Conservation (phyloP, 2,329 filamentous ascomycete species). For the Exophiala phaeomuriformis region DNA sequence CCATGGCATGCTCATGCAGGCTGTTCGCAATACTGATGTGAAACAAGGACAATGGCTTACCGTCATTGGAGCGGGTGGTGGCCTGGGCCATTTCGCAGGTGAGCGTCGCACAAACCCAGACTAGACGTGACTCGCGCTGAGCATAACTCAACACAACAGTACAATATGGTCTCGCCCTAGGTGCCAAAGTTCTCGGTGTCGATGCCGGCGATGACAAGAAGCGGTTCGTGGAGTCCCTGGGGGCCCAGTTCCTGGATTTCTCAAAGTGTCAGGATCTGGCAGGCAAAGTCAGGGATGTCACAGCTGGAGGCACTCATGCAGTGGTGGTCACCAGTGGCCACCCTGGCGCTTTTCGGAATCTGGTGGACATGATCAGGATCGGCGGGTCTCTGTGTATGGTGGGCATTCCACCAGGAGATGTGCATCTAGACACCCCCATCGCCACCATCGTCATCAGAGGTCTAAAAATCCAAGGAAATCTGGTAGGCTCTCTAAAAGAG, state of each 20-base stretch:
- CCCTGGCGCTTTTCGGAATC: constrained; percentile 34
- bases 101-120: constrained; percentile 5
- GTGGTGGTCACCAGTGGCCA: constrained; percentile 40
- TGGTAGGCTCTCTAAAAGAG: constrained; percentile 41
- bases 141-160: constrained; percentile 28
- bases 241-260: constrained; percentile 40
- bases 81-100: constrained; percentile 42
- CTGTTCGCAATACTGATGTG: constrained; percentile 38
- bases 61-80: constrained; percentile 42
- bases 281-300: constrained; percentile 34
- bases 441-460: constrained; percentile 43
- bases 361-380: constrained; percentile 40
- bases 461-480: constrained; percentile 38
- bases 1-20: constrained; percentile 25
- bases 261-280: constrained; percentile 30
- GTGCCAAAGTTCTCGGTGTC: constrained; percentile 39
- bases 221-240: constrained; percentile 36
- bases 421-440: constrained; percentile 37
- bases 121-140: neutral
- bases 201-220: constrained; percentile 37
- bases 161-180: constrained; percentile 40
- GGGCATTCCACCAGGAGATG: constrained; percentile 38
- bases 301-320: constrained; percentile 33
- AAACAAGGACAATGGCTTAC: constrained; percentile 38
- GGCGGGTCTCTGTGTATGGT: constrained; percentile 41